phyloP scores from a whole-genome alignment of 2,329 filamentous ascomycete genomes.

The Ustulina deusta region DNA sequence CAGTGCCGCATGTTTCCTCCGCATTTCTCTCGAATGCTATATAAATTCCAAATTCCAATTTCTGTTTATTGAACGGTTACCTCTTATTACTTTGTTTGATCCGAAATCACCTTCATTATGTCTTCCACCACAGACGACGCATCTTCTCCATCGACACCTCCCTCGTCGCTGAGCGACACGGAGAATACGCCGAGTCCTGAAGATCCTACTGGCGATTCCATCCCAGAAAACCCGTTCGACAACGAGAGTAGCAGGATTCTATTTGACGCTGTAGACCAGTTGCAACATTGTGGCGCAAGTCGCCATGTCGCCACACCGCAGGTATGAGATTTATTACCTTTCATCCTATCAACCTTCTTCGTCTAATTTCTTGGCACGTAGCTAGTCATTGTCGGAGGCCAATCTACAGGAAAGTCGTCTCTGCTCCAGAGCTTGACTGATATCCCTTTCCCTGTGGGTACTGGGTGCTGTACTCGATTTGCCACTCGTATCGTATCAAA shows the following conservation, averaged over 20 bases:
- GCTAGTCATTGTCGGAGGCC: constrained; percentile 79
- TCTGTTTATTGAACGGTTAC: background rate
- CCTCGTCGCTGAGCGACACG: background rate
- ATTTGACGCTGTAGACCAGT: constrained; percentile 54
- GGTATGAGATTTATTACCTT: constrained; percentile 41
- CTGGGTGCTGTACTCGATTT: constrained; percentile 45
- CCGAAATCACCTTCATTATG: background rate
- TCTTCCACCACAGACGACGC: background rate
- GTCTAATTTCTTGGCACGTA: constrained; percentile 48
- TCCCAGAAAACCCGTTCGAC: constrained; percentile 51
- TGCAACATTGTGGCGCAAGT: constrained; percentile 50
- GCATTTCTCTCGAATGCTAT: background rate
- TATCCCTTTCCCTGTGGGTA: constrained; percentile 46
- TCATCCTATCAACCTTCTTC: background rate
- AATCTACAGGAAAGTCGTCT: constrained; percentile 81
- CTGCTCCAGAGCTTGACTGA: constrained; percentile 69
- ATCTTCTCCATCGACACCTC: constrained; percentile 2
- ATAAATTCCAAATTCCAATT: background rate
- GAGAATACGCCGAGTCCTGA: background rate
- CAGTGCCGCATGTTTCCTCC: background rate
- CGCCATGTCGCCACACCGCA: constrained; percentile 53
- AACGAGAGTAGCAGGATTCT: constrained; percentile 51
- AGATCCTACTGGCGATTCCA: background rate
- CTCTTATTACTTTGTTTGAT: background rate
- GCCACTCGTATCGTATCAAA: constrained; percentile 45